A percentile compares a stretch with the other conserved stretches of the same genome.
phyloP scores from a whole-genome alignment of 148 eudicot genomes.

The Fagopyrum tataricum region DNA sequence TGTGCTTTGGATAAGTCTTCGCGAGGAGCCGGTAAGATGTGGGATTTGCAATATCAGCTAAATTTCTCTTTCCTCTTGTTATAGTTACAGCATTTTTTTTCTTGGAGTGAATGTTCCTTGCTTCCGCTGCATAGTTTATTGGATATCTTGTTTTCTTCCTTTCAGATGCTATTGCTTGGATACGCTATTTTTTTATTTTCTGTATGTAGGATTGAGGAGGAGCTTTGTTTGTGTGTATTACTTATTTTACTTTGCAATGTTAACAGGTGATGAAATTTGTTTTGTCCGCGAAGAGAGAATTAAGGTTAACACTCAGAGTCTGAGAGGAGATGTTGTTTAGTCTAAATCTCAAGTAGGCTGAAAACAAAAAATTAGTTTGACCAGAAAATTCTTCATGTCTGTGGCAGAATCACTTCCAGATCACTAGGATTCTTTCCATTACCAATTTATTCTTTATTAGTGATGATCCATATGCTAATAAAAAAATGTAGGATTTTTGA shows the following conservation, averaged over 20 bases:
- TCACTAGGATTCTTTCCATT: not conserved
- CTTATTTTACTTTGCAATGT: not conserved
- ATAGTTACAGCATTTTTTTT: not conserved
- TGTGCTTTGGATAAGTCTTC: conserved; percentile 88
- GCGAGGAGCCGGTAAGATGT: conserved; percentile 82
- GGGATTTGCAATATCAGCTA: not conserved
- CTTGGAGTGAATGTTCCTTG: not conserved
- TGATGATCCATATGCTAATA: not conserved
- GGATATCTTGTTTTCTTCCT: conserved; percentile 2
- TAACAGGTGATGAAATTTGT: not conserved
- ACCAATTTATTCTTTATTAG: not conserved
- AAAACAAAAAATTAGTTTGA: not conserved
- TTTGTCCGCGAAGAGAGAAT: not conserved
- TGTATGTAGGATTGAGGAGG: not conserved
- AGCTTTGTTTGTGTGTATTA: not conserved
- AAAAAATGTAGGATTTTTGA: not conserved
- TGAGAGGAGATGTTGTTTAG: not conserved
- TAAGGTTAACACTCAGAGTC: not conserved
- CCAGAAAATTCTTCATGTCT: not conserved
- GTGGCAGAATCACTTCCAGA: not conserved
- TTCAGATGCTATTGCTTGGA: not conserved
- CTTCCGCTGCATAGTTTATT: not conserved
- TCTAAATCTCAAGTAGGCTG: not conserved
- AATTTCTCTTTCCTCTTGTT: not conserved
- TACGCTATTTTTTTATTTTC: not conserved